Evolutionary conservation across 75 land plant genomes (phyloP), one percentile per base, ranked within the genome.

Genomic region (Adiantum capillusveneris): DNA sequence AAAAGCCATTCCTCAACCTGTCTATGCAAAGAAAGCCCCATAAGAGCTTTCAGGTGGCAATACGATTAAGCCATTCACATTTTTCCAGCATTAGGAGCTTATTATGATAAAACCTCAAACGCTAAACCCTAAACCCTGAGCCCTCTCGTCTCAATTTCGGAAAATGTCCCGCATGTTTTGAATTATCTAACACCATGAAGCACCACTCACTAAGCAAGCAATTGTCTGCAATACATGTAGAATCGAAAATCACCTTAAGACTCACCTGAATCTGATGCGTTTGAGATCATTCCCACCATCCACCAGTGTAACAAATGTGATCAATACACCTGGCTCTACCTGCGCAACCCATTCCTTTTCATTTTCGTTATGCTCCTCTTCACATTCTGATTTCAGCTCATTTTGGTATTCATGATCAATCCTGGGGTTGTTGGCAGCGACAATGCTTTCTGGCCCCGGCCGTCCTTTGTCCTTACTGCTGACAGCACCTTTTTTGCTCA

Each of bases 311-410:
- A 90, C 58, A 63, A 94, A 86, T 24, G 96, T 94, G 68, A 94
- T 90, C 48, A 86, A 75, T 48, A 94, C 91, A 14, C 98, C 98
- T 0, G 96, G 98, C 72, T 94, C 98, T 27, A 94, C 88, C 63
- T 94, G 98, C 1, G 96, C 96, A 41, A 90, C 83, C 98, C 98
- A 94, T 57, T 90, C 98, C 66, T 75, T 78, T 14, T 46, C 49
- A 46, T 7, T 20, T 14, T 17, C 14, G 2, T 1, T 24, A 22
- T 60, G 39, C 67, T 79, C 92, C 25, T 78, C 84, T 52, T 80
- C 88, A 68, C 69, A 79, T 64, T 72, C 36, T 29, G 71, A 64
- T 20, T 68, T 70, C 19, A 69, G 48, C 5, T 46, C 62, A n/a
- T 52, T 53, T n/a, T 22, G 58, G 7, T 9, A 9, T 5, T 34